A percentile compares a stretch with the other conserved stretches of the same genome.
These are phyloP conservation scores for Pyrus hybrid DNA, from an alignment of 331 rosid species.

Conservation along the genomic window DNA sequence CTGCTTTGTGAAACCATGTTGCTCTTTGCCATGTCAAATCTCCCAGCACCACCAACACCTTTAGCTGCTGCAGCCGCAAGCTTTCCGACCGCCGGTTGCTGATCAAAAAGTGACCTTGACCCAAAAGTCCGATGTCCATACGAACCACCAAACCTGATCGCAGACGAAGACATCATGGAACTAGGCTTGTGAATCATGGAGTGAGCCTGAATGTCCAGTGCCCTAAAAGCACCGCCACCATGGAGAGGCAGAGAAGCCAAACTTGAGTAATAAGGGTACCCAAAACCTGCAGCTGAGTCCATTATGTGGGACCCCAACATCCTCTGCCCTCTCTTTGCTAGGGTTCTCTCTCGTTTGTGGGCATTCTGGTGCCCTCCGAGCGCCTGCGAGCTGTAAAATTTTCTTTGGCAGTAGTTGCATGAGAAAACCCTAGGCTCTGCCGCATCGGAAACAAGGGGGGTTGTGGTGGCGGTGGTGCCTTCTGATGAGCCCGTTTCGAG, in stretches of 20 bases:
- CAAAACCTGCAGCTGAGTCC: conserved; percentile 41
- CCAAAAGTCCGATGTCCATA: conserved; percentile 22
- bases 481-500: conserved; percentile 33
- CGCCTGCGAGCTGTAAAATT: conserved; percentile 77
- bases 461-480: background rate
- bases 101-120: conserved; percentile 39
- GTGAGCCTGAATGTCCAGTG: conserved; percentile 61
- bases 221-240: conserved; percentile 26
- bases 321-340: conserved; percentile 61
- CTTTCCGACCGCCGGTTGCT: conserved; percentile 47
- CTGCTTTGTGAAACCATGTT: conserved; percentile 11
- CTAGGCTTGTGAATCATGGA: conserved; percentile 52
- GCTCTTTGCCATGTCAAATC: conserved; percentile 1
- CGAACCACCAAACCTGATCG: conserved; percentile 15
- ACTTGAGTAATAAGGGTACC: conserved; percentile 24
- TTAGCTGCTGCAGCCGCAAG: conserved; percentile 5
- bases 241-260: conserved; percentile 50
- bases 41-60: conserved; percentile 21
- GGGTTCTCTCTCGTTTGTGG: conserved; percentile 72
- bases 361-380: conserved; percentile 97
- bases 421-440: conserved; percentile 45
- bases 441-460: conserved; percentile 2
- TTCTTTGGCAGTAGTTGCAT: conserved; percentile 73
- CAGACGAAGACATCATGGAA: conserved; percentile 15
- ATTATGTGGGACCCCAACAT: conserved; percentile 24